These are phyloP conservation scores for Xerocomus nothofagi DNA, from an alignment of 1,284 basidiomycete genomes.

Conservation along the genomic window DNA sequence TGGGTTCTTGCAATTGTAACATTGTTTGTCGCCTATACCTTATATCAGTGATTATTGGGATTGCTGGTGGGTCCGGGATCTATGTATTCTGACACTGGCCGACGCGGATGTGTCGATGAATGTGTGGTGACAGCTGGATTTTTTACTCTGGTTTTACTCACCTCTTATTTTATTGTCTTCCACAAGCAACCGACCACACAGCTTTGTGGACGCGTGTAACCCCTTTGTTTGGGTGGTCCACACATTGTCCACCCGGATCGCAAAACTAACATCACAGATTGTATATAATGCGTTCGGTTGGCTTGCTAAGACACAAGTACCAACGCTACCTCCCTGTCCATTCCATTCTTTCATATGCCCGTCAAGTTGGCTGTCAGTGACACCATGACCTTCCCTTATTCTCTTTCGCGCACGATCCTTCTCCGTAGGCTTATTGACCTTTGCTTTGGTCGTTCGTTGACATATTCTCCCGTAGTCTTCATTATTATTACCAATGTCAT, in stretches of 20 bases:
- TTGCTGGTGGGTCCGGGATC: too few species aligned
- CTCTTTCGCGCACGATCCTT: constrained; percentile 21
- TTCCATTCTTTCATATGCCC: constrained; percentile 7
- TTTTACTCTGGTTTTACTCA: constrained; percentile 4
- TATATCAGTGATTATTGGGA: constrained; percentile 7
- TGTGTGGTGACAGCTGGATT: background rate
- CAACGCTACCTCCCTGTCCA: background rate
- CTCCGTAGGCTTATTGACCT: constrained; percentile 19
- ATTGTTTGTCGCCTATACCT: background rate
- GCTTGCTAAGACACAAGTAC: background rate
- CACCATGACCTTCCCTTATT: constrained; percentile 30
- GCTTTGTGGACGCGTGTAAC: background rate
- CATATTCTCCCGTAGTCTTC: constrained; percentile 12
- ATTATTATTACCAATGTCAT: constrained; percentile 18
- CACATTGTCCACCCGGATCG: constrained; percentile 11
- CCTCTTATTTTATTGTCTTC: background rate
- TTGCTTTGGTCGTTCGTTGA: constrained; percentile 1
- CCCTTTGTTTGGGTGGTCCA: constrained; percentile 20
- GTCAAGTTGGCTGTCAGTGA: constrained; percentile 24
- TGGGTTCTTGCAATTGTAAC: background rate
- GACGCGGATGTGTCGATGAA: background rate
- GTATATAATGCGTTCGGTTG: constrained; percentile 18
- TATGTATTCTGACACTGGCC: too few species aligned
- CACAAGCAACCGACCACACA: background rate
- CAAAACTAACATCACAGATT: background rate